phyloP scores from a whole-genome alignment of 306 rosid species.

The Cicer judaicum region DNA sequence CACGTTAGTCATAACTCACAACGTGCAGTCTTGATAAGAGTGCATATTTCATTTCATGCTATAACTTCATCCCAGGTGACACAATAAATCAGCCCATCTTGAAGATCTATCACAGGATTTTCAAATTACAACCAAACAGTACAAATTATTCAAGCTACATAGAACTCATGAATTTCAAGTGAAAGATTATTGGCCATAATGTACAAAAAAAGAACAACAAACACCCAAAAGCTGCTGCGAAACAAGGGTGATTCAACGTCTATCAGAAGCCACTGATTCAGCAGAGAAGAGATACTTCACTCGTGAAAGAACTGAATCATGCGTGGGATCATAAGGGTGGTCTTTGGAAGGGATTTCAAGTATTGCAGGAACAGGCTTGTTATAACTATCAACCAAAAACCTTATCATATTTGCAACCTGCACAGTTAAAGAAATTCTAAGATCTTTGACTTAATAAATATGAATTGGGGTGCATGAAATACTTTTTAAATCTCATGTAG shows the following conservation, averaged over 20 bases:
- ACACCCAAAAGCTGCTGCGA: constrained; percentile 18
- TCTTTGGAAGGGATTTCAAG: constrained; percentile 96
- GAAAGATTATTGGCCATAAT: constrained; percentile 35
- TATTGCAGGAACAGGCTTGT: constrained; percentile 89
- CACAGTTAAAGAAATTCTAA: constrained; percentile 17
- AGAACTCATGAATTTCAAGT: constrained; percentile 36
- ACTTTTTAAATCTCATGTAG: constrained; percentile 13
- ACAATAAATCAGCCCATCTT: constrained; percentile 30
- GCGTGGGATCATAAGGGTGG: constrained; percentile 93
- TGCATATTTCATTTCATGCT: constrained; percentile 16
- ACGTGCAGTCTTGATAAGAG: constrained; percentile 8
- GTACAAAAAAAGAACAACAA: constrained; percentile 42
- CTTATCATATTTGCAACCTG: constrained; percentile 98
- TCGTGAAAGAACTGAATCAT: constrained; percentile 91
- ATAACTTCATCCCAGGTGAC: constrained; percentile 28
- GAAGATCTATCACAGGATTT: constrained; percentile 34
- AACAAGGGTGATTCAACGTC: constrained; percentile 55
- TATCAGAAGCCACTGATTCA: constrained; percentile 88
- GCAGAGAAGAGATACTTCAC: constrained; percentile 85
- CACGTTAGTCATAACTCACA: neutral
- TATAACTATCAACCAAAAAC: constrained; percentile 90
- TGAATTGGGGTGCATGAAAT: constrained; percentile 4
- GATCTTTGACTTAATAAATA: constrained; percentile 23
- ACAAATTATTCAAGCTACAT: constrained; percentile 43
- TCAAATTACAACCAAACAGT: constrained; percentile 30